Conservation (phyloP, 2,329 filamentous ascomycete genomes). For the Talaromyces atroroseus region DNA sequence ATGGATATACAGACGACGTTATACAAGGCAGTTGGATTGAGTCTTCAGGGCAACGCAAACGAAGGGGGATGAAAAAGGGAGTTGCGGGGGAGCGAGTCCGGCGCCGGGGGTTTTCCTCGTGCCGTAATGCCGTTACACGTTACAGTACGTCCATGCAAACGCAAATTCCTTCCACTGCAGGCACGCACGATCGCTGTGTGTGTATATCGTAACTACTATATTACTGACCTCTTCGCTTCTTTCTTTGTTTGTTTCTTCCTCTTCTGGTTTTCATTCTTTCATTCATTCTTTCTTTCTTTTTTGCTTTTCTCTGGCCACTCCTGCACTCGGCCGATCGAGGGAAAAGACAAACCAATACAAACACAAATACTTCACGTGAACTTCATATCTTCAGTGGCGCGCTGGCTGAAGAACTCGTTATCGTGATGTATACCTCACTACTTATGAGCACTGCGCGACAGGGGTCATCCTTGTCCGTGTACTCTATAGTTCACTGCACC, state of each 20-base stretch:
- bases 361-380: not conserved
- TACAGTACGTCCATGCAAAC: not conserved
- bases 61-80: conserved; percentile 2
- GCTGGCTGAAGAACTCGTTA: not conserved
- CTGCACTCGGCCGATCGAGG: not conserved
- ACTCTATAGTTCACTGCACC: not conserved
- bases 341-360: not conserved
- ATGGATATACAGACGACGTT: not conserved
- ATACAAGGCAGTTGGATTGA: not conserved
- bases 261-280: not conserved
- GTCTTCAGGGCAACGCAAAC: not conserved
- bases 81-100: conserved; percentile 10
- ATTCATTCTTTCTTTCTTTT: not conserved
- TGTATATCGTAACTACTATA: not conserved
- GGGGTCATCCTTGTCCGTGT: not conserved
- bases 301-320: not conserved
- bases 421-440: too few species aligned
- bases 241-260: too few species aligned
- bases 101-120: conserved; percentile 10
- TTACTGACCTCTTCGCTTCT: too few species aligned
- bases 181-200: not conserved
- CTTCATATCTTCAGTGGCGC: not conserved
- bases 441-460: not conserved
- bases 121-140: not conserved
- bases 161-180: not conserved